phyloP scores from a whole-genome alignment of 257 asterid genomes.

The Craterostigma plantagineum region DNA sequence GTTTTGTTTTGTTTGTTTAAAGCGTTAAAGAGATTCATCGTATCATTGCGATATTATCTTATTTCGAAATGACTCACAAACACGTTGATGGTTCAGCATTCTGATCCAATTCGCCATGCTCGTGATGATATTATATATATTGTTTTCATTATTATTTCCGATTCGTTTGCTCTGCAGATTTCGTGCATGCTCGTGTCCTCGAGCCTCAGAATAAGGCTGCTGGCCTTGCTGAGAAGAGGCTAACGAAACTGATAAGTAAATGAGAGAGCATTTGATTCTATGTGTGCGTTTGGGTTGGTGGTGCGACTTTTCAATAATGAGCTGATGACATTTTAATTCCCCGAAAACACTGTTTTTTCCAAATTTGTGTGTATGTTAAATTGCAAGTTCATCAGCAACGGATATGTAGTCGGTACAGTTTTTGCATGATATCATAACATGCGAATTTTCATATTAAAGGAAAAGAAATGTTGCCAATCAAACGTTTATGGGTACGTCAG shows the following conservation, averaged over 20 bases:
- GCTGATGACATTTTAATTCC: too few species aligned
- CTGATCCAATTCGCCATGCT: not conserved
- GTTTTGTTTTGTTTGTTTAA: slow-evolving; percentile 11
- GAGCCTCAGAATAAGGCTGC: slow-evolving; percentile 93
- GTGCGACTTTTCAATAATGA: too few species aligned
- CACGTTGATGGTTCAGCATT: too few species aligned
- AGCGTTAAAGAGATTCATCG: not conserved
- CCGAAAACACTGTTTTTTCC: too few species aligned
- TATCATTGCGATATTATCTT: not conserved
- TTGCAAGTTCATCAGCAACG: too few species aligned
- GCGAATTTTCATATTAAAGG: too few species aligned
- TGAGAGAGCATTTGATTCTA: not conserved
- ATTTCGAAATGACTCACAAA: not conserved
- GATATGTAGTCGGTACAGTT: too few species aligned
- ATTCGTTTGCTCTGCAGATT: slow-evolving; percentile 30
- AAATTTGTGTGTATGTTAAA: too few species aligned
- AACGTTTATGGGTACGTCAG: too few species aligned
- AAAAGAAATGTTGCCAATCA: too few species aligned
- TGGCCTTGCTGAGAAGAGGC: slow-evolving; percentile 54
- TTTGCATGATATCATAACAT: too few species aligned
- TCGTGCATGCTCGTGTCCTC: slow-evolving; percentile 80
- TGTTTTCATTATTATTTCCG: not conserved
- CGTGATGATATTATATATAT: not conserved
- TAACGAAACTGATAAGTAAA: slow-evolving; percentile 41
- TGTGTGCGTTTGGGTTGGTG: too few species aligned